Evolutionary conservation across 768 basidiomycete species (phyloP), one percentile per base, ranked within the genome.

Genomic region (Filobasidium floriforme): DNA sequence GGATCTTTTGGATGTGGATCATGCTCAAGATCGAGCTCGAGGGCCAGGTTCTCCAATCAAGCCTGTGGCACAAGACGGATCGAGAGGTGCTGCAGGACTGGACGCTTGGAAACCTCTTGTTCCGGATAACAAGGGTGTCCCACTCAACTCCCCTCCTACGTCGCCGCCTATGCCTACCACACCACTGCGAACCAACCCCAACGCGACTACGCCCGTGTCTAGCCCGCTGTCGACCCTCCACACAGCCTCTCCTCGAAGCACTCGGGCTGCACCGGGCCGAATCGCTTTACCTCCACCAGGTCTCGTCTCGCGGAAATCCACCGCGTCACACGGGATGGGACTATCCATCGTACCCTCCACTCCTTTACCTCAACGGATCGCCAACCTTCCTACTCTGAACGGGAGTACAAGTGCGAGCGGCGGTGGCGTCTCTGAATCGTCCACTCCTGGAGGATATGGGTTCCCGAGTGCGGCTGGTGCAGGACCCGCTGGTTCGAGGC

Each of bases 301-400:
- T 12, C 73, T 72, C 44, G 70, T 73, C 7, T 62, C 67, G 5
- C 65, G 74, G 0, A 66, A 60, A 41, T 60, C 59, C 18, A 43
- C 32, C 26, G 29, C 41, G 12, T 29, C 59, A 9, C 32, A 43
- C 19, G 59, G 59, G 11, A 57, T 15, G 64, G 65, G 73, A 46
- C 70, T 73, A 15, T 75, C 72, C 22, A 68, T 76, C 41, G 71
- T 78, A 22, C 70, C 71, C 15, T 73, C 72, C 14, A 75, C 77
- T 14, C 77, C 77, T 0, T 72, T 75, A 70, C 77, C 77, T 18
- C 73, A 69, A 29, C 77, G 76, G 0, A 78, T 78, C 62, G 75
- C 76, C 65, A 78, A 78, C 54, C 66, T 78, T n/a, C 77, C 77
- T 1, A 77, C 77, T 0, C 43, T 78, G n/a, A 29, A 75, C 71